Conservation (phyloP, 352 stramenopile species). For the Pythium dissotocum region DNA sequence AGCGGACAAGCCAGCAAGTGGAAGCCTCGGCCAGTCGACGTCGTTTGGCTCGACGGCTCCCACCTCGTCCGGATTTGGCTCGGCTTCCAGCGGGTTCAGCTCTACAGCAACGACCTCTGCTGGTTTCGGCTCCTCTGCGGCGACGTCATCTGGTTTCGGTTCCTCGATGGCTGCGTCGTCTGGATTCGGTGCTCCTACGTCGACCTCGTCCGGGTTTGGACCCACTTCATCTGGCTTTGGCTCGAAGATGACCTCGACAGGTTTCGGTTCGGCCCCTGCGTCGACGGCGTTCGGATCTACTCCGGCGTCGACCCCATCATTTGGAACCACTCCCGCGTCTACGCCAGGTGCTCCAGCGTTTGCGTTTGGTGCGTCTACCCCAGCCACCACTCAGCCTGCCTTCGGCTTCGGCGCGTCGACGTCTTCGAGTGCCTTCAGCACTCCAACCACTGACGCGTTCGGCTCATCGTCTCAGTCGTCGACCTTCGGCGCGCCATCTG, state of each 20-base stretch:
- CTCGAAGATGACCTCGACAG: conserved; percentile 9
- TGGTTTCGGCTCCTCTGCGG: conserved; percentile 37
- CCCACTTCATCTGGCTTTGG: conserved; percentile 36
- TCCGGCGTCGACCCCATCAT: conserved; percentile 36
- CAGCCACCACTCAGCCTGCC: conserved; percentile 27
- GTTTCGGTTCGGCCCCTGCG: conserved; percentile 32
- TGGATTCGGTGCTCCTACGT: conserved; percentile 18
- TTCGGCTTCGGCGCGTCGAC: conserved; percentile 25
- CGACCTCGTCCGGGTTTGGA: conserved; percentile 2
- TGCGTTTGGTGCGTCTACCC: conserved; percentile 28
- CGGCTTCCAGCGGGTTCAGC: conserved; percentile 35
- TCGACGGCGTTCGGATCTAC: conserved; percentile 43
- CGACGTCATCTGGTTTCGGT: conserved; percentile 17
- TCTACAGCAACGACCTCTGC: conserved; percentile 17
- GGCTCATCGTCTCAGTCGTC: conserved; percentile 28
- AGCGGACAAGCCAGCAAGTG: conserved; percentile 18
- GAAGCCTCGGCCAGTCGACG: conserved; percentile 27
- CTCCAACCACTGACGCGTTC: conserved; percentile 39
- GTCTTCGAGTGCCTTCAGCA: conserved; percentile 27
- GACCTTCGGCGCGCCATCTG: conserved; percentile 24
- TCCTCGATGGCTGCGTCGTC: conserved; percentile 11
- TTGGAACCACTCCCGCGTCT: conserved; percentile 36
- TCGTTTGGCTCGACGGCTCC: conserved; percentile 3
- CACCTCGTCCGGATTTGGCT: conserved; percentile 44
- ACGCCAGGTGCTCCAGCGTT: conserved; percentile 32